Evolutionary conservation across 495 filamentous ascomycete genomes (phyloP).

Genomic region (Cercophora samala): DNA sequence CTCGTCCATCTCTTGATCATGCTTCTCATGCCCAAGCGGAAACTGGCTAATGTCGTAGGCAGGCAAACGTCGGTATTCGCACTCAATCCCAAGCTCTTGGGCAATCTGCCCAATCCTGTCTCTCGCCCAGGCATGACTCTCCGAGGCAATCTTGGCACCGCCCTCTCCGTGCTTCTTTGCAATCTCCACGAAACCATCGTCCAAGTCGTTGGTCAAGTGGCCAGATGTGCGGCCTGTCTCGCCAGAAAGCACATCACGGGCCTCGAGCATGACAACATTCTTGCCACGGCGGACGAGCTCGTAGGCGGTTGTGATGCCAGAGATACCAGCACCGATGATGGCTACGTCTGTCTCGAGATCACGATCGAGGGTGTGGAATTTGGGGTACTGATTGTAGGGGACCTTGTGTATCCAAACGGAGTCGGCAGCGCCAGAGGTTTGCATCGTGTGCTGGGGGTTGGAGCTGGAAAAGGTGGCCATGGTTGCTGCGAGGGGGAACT

Average conservation of each 20-base stretch:
- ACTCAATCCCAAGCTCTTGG: constrained; percentile 49
- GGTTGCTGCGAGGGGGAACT: background rate
- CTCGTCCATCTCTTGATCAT: constrained; percentile 38
- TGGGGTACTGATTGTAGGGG: constrained; percentile 46
- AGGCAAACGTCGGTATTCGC: constrained; percentile 51
- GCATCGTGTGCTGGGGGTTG: constrained; percentile 34
- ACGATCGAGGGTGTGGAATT: constrained; percentile 41
- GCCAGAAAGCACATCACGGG: constrained; percentile 51
- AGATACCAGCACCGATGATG: constrained; percentile 55
- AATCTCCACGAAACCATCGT: constrained; percentile 51
- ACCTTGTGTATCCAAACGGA: constrained; percentile 53
- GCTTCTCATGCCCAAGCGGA: constrained; percentile 32
- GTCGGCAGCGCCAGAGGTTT: constrained; percentile 49
- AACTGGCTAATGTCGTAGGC: constrained; percentile 45
- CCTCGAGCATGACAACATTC: constrained; percentile 52
- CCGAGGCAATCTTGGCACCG: constrained; percentile 49
- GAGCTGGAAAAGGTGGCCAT: constrained; percentile 13
- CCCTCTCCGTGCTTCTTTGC: constrained; percentile 49
- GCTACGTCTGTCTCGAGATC: constrained; percentile 46
- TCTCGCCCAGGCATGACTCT: constrained; percentile 54
- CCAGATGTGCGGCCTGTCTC: constrained; percentile 55
- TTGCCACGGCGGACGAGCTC: constrained; percentile 51
- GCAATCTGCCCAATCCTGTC: constrained; percentile 49
- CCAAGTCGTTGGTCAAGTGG: constrained; percentile 52
- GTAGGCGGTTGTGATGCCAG: constrained; percentile 53